Base-by-base conservation (phyloP, 169 alveolate species). In the Plasmodium gallinaceum region DNA sequence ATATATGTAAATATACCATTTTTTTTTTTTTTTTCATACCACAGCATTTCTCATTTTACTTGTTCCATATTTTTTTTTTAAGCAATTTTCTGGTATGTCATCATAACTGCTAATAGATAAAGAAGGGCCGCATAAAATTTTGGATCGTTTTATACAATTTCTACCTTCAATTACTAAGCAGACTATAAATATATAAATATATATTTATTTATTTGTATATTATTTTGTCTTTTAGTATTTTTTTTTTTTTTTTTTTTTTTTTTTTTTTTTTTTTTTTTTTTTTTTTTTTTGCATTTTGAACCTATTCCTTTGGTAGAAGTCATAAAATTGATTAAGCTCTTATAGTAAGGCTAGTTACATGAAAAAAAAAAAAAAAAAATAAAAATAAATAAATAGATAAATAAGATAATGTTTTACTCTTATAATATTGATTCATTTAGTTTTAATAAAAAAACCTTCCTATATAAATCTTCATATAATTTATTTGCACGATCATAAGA, bases 11-110 rank as follows among this genome's bases (percentile, higher is more conserved):
- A 14, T 20, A 14, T 16, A 4, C 8, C 12, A 16, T 14, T n/a
- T 54, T 54, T 54, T 51, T 51, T 51, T 74, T 32, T 45, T 60
- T 54, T 5, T 26, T 10, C 54, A 16, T 86, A 86, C 92, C 87
- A 86, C 92, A 14, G 78, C 92, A 20, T 70, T 86, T 26, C 45
- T 45, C 69, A 86, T 22, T 48, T 73, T 69, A 37, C 64, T n/a
- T 18, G 92, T 86, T 26, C 92, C 92, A 71, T 86, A 86, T 74
- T 86, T 86, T 32, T 61, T 86, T 58, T 86, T 86, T 62, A 86
- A 22, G 24, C 92, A 86, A 5, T 52, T 37, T 24, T 39, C n/a
- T 20, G 92, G 92, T 37, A 86, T 57, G 45, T 86, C 37, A 5
- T 86, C 68, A 60, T 70, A 86, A 26, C 18, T 16, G 18, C 70